Percentiles rank a stretch among this genome's conserved stretches.
phyloP scores from a whole-genome alignment of 176 grass and related monocot genomes.

The Oryza nivara region DNA sequence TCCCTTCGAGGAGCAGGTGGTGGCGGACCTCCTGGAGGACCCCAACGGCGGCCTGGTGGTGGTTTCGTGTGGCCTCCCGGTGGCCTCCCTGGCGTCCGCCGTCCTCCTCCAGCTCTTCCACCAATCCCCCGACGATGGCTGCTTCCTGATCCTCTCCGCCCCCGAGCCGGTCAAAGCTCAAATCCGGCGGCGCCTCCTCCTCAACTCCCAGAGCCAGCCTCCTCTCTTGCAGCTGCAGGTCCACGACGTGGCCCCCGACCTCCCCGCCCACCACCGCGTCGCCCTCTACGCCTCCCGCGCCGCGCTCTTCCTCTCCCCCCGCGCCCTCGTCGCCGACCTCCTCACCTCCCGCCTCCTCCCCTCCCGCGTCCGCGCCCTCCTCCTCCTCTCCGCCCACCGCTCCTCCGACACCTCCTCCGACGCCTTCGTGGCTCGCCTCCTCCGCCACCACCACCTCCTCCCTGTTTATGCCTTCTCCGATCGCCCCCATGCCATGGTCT shows the following conservation, averaged over 20 bases:
- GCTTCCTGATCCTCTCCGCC: conserved; percentile 80
- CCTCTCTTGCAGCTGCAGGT: conserved; percentile 25
- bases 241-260: conserved; percentile 61
- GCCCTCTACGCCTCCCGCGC: conserved; percentile 70
- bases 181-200: conserved; percentile 60
- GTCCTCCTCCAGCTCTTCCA: conserved; percentile 71
- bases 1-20: conserved; percentile 72
- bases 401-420: conserved; percentile 79
- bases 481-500: conserved; percentile 78
- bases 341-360: conserved; percentile 79
- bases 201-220: conserved; percentile 3
- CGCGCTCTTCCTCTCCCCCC: conserved; percentile 75
- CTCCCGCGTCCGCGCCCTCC: conserved; percentile 53
- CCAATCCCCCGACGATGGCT: conserved; percentile 39
- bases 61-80: conserved; percentile 68
- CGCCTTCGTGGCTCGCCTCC: conserved; percentile 78
- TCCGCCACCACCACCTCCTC: conserved; percentile 60
- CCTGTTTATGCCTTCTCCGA: conserved; percentile 82
- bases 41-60: conserved; percentile 80
- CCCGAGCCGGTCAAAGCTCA: conserved; percentile 60
- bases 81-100: conserved; percentile 63
- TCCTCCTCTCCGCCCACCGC: conserved; percentile 72
- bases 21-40: conserved; percentile 82
- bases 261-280: conserved; percentile 68
- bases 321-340: conserved; percentile 84